Percentiles rank a stretch among this genome's conserved stretches.
Conservation (phyloP, 1,139 yeast genomes). For the Pneumocystis murina region DNA sequence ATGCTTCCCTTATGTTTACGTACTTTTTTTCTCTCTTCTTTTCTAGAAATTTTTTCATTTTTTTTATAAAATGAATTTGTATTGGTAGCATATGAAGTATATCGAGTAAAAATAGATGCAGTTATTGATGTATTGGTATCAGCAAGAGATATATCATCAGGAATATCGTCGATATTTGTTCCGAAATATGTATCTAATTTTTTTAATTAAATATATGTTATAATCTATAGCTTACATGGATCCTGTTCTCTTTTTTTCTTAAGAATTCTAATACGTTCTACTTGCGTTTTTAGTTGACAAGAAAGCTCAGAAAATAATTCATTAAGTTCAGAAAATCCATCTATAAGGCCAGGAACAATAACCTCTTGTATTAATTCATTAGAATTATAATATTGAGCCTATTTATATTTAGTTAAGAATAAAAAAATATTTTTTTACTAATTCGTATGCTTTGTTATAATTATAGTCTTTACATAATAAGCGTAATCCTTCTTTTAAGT, state of each 20-base stretch:
- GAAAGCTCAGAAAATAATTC: constrained; percentile 86
- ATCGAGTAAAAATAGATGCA: constrained; percentile 84
- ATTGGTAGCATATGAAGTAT: constrained; percentile 91
- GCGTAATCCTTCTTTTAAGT: constrained; percentile 47
- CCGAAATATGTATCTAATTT: constrained; percentile 26
- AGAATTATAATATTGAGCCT: background rate
- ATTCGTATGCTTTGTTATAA: constrained; percentile 61
- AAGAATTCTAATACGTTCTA: constrained; percentile 67
- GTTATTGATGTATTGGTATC: constrained; percentile 88
- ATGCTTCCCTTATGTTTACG: constrained; percentile 95
- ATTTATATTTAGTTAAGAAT: constrained; percentile 2
- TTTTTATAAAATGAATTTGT: background rate
- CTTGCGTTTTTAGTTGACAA: constrained; percentile 69
- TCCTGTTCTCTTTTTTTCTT: constrained; percentile 69
- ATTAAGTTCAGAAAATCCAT: constrained; percentile 75
- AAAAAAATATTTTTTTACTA: constrained; percentile 30
- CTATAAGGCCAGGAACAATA: constrained; percentile 63
- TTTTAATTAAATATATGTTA: background rate
- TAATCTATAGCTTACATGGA: constrained; percentile 49
- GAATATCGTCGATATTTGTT: constrained; percentile 38
- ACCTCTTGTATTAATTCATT: constrained; percentile 36
- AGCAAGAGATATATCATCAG: constrained; percentile 89
- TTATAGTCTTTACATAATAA: constrained; percentile 61
- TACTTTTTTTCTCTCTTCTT: constrained; percentile 92
- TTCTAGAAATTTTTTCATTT: constrained; percentile 63